Base-by-base conservation (phyloP, 306 rosid genomes). In the Sesbania bispinosa region DNA sequence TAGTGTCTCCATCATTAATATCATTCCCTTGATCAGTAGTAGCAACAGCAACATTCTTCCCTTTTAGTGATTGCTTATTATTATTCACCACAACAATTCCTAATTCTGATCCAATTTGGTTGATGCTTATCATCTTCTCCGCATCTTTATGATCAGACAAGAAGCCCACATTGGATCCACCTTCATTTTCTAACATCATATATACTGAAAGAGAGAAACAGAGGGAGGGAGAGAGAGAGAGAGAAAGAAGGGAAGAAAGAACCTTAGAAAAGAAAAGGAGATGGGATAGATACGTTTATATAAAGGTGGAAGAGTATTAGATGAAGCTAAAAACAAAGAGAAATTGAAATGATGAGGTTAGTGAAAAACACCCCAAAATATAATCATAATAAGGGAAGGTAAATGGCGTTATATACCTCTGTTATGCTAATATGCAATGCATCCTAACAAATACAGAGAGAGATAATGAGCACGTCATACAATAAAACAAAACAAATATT, bases 1-100 rank as follows among this genome's bases (percentile, higher is more conserved):
- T n/a, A n/a, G n/a, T n/a, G n/a, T n/a, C 51, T 6, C 83, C 91
- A 76, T 88, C 87, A 24, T 79, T 82, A 15, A 10, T 67, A 18
- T 26, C 47, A 47, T 33, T 67, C 19, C 7, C 61, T 16, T 47
- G 58, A 43, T 14, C 20, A 36, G 9, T 62, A 10, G 2, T n/a
- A 18, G 2, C 2, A 45, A 10, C 60, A 10, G 1, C 9, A 24
- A 7, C 2, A 16, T 36, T 74, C 2, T 57, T 71, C 14, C 36
- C 39, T 2, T 33, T 59, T 19, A 24, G 51, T 8, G 82, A 1
- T 10, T 46, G 83, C 48, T 69, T 75, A 62, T n/a, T 75, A 62
- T n/a, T n/a, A n/a, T n/a, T n/a, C n/a, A n/a, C n/a, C n/a, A n/a
- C n/a, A n/a, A n/a, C n/a, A n/a, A n/a, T n/a, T n/a, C n/a, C n/a